These are phyloP conservation scores for Floccularia luteovirens DNA, from an alignment of 768 basidiomycete species.

Conservation along the genomic window DNA sequence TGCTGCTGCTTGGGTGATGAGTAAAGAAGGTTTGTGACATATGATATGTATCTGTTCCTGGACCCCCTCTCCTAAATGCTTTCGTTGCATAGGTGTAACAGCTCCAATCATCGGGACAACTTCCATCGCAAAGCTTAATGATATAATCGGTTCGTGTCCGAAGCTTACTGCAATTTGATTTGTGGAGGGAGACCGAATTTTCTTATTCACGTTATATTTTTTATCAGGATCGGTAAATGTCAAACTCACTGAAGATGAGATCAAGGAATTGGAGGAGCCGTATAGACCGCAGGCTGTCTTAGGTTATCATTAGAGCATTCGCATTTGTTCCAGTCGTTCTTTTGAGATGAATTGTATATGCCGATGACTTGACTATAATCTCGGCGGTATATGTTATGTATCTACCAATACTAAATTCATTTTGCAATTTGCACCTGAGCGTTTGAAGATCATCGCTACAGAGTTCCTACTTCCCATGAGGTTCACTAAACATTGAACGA, in stretches of 20 bases:
- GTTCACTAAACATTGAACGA: too few species aligned
- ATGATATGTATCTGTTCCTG: not conserved
- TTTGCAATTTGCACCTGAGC: too few species aligned
- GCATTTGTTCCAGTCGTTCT: too few species aligned
- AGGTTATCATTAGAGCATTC: too few species aligned
- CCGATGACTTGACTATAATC: too few species aligned
- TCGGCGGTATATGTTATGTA: too few species aligned
- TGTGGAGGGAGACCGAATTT: not conserved
- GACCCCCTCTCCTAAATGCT: not conserved
- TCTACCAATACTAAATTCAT: too few species aligned
- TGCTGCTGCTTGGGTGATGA: conserved; percentile 43
- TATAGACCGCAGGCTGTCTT: conserved; percentile 38
- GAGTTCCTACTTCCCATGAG: too few species aligned
- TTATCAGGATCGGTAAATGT: conserved; percentile 42
- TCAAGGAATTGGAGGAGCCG: conserved; percentile 45
- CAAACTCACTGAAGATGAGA: too few species aligned
- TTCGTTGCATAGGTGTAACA: conserved; percentile 26
- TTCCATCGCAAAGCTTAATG: conserved; percentile 40
- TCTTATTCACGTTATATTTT: conserved; percentile 24
- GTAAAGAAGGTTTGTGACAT: conserved; percentile 32
- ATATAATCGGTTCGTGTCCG: conserved; percentile 34
- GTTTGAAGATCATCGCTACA: too few species aligned
- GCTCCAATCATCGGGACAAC: conserved; percentile 56
- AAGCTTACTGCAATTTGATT: not conserved
- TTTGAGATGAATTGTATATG: too few species aligned